Conservation (phyloP, 1,284 basidiomycete genomes). For the Sphaerobolus stellatus region DNA sequence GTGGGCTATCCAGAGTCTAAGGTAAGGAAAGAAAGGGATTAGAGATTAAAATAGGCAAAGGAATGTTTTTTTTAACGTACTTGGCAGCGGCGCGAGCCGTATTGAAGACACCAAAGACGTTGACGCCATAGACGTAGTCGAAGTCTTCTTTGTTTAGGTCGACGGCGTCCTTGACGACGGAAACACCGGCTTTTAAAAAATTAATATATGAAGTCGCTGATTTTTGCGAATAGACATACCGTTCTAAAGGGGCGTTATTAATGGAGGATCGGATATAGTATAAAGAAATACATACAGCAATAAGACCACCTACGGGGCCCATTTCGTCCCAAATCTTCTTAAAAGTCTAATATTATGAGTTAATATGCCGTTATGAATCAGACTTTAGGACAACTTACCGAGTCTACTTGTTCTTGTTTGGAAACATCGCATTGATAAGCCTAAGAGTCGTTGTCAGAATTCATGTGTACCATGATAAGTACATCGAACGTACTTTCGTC, state of each 20-base stretch:
- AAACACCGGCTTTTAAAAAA: conserved; percentile 44
- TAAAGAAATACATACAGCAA: conserved; percentile 32
- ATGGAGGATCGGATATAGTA: background rate
- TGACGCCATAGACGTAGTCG: conserved; percentile 35
- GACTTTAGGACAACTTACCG: conserved; percentile 16
- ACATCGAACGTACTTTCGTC: conserved; percentile 29
- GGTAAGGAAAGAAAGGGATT: conserved; percentile 17
- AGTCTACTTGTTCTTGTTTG: conserved; percentile 32
- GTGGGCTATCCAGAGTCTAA: conserved; percentile 27
- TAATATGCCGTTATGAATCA: background rate
- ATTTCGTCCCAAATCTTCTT: conserved; percentile 39
- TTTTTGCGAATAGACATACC: background rate
- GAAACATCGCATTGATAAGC: conserved; percentile 46
- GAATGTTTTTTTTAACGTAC: conserved; percentile 18
- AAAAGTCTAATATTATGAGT: conserved; percentile 26
- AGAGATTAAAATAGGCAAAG: background rate
- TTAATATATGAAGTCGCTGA: background rate
- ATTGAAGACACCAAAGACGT: conserved; percentile 46
- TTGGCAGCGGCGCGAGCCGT: conserved; percentile 41
- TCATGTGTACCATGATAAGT: background rate
- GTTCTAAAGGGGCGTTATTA: background rate
- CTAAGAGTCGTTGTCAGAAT: conserved; percentile 19
- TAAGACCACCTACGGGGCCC: conserved; percentile 38
- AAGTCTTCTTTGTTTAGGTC: conserved; percentile 47
- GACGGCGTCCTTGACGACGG: conserved; percentile 48